phyloP scores from a whole-genome alignment of 176 grass and related monocot genomes.

The Aegilops umbellulata region DNA sequence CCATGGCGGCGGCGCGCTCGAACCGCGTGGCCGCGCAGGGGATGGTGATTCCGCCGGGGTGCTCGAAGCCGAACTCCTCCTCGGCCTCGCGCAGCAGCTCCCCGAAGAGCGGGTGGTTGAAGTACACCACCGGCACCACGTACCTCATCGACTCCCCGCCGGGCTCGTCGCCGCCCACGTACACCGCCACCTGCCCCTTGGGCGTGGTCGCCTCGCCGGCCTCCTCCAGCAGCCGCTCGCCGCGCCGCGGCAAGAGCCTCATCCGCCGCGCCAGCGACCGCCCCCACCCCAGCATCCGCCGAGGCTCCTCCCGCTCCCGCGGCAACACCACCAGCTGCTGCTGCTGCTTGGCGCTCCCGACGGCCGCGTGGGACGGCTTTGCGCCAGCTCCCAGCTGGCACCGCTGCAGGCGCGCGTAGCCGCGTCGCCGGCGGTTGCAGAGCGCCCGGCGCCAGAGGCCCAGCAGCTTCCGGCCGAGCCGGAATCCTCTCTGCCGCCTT shows the following conservation, averaged over 20 bases:
- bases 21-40: conserved; percentile 69
- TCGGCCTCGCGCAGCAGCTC: conserved; percentile 94
- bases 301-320: not conserved
- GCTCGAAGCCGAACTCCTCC: conserved; percentile 87
- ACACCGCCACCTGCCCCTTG: conserved; percentile 92
- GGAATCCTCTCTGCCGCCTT: conserved; percentile 67
- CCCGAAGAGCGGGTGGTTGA: conserved; percentile 91
- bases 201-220: conserved; percentile 41
- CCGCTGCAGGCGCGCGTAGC: conserved; percentile 43
- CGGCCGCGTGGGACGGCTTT: not conserved
- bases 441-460: conserved; percentile 54
- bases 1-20: conserved; percentile 60
- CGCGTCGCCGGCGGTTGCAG: conserved; percentile 38
- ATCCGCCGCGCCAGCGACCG: conserved; percentile 48
- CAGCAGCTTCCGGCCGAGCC: conserved; percentile 74
- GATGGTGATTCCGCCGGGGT: conserved; percentile 96
- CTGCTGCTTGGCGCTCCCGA: not conserved
- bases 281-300: conserved; percentile 44
- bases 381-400: not conserved
- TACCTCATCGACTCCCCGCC: conserved; percentile 59
- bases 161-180: conserved; percentile 55
- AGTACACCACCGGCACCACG: conserved; percentile 92
- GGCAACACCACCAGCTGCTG: conserved; percentile 2
- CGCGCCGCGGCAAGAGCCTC: conserved; percentile 11
- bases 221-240: conserved; percentile 19